Evolutionary conservation across 352 stramenopile species (phyloP).

Genomic region (Saprolegnia diclina): DNA sequence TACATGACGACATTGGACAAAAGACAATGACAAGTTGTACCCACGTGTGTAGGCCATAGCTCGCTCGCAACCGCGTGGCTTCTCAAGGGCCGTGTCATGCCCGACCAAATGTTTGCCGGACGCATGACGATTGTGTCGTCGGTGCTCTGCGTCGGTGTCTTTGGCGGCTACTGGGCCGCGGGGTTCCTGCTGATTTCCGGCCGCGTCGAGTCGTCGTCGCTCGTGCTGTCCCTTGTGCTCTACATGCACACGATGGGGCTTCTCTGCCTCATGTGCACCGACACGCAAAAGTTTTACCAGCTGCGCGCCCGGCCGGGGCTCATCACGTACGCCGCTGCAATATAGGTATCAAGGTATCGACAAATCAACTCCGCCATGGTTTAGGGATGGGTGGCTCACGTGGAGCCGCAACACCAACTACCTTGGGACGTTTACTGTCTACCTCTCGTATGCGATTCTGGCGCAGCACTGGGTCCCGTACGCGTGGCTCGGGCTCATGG

Average conservation of each 20-base stretch:
- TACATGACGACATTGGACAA: not conserved
- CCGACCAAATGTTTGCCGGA: not conserved
- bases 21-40: conserved; percentile 5
- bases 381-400: conserved; percentile 27
- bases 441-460: conserved; percentile 19
- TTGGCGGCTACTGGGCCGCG: conserved; percentile 17
- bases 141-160: not conserved
- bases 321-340: conserved; percentile 13
- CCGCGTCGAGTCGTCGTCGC: conserved; percentile 15
- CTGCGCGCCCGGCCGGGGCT: conserved; percentile 15
- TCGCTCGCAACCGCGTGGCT: conserved; percentile 14
- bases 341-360: conserved; percentile 3
- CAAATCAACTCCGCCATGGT: too few relatives aligned
- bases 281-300: conserved; percentile 25
- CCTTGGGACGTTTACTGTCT: conserved; percentile 22
- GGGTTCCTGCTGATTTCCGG: conserved; percentile 19
- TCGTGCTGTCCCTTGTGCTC: not conserved
- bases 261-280: conserved; percentile 1
- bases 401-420: conserved; percentile 30
- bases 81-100: conserved; percentile 10
- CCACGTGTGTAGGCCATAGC: conserved; percentile 17
- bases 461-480: conserved; percentile 28
- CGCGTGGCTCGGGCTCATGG: conserved; percentile 21
- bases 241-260: conserved; percentile 9
- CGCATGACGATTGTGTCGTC: conserved; percentile 14